These are phyloP conservation scores for Globisporangium alternatum DNA, from an alignment of 352 stramenopile genomes.

Conservation along the genomic window DNA sequence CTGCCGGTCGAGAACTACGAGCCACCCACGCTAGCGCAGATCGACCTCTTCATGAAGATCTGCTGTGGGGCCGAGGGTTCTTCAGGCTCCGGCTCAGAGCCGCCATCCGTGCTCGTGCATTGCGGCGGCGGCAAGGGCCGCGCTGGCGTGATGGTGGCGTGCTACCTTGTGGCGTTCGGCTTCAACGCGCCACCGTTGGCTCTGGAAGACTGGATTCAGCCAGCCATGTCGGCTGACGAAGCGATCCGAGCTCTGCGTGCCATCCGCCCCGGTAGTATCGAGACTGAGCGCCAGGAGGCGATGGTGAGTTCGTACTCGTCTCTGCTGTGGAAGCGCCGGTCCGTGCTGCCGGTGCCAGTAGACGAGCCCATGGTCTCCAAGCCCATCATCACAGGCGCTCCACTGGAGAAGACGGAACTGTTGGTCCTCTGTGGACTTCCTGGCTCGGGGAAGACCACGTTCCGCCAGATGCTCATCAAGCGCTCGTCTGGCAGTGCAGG, in stretches of 20 bases:
- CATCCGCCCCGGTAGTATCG: constrained; percentile 53
- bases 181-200: constrained; percentile 30
- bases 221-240: constrained; percentile 38
- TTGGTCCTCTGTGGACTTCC: constrained; percentile 58
- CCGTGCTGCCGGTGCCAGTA: constrained; percentile 25
- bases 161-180: constrained; percentile 60
- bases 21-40: constrained; percentile 47
- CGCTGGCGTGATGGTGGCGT: constrained; percentile 60
- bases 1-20: constrained; percentile 57
- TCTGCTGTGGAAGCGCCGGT: constrained; percentile 52
- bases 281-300: constrained; percentile 51
- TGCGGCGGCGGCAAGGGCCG: constrained; percentile 66
- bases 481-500: constrained; percentile 14
- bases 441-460: constrained; percentile 62
- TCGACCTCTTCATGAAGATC: constrained; percentile 53
- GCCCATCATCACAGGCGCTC: constrained; percentile 28
- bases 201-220: constrained; percentile 30
- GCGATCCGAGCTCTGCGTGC: constrained; percentile 40
- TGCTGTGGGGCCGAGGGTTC: constrained; percentile 21
- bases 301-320: constrained; percentile 47
- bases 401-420: constrained; percentile 37
- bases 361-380: constrained; percentile 31
- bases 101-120: constrained; percentile 44
- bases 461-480: constrained; percentile 44
- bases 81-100: constrained; percentile 1